phyloP scores from a whole-genome alignment of 352 stramenopile species.

The Phytophthora palmivora region DNA sequence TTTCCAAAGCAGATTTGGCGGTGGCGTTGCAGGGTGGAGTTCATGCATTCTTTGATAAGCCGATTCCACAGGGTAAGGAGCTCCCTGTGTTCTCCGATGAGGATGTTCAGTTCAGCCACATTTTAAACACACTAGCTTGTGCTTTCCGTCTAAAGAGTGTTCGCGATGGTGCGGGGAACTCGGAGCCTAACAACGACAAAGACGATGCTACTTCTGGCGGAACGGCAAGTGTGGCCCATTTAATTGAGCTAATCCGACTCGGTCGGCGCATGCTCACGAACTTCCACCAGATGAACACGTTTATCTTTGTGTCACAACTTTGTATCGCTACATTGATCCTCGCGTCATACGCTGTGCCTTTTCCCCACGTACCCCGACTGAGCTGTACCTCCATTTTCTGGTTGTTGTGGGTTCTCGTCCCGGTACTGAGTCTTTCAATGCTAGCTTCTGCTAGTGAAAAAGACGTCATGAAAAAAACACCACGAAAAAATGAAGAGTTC shows the following conservation, averaged over 20 bases:
- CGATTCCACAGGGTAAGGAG: slow-evolving; percentile 60
- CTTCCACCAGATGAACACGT: slow-evolving; percentile 83
- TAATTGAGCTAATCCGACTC: slow-evolving; percentile 85
- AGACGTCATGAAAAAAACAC: slow-evolving; percentile 85
- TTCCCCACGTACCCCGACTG: slow-evolving; percentile 78
- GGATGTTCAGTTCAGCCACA: slow-evolving; percentile 83
- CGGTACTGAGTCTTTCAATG: slow-evolving; percentile 79
- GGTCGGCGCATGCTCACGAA: slow-evolving; percentile 85
- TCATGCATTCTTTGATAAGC: slow-evolving; percentile 76
- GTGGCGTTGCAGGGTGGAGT: slow-evolving; percentile 74
- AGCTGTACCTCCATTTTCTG: slow-evolving; percentile 85
- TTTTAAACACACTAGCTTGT: slow-evolving; percentile 85
- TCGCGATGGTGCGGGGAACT: slow-evolving; percentile 19
- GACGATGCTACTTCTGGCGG: slow-evolving; percentile 39
- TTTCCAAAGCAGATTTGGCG: slow-evolving; percentile 72
- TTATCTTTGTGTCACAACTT: slow-evolving; percentile 88
- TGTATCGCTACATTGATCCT: slow-evolving; percentile 82
- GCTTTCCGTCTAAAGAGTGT: slow-evolving; percentile 68
- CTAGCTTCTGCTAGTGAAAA: slow-evolving; percentile 74
- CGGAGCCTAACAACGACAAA: slow-evolving; percentile 17
- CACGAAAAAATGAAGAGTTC: slow-evolving; percentile 84
- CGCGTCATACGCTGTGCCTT: slow-evolving; percentile 70
- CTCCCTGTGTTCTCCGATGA: slow-evolving; percentile 74
- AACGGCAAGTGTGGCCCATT: slow-evolving; percentile 60
- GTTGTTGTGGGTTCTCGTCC: slow-evolving; percentile 84